Percentiles rank a stretch among this genome's conserved stretches.
phyloP scores from a whole-genome alignment of 2,329 filamentous ascomycete species.

The Rhexocercosporidium sp. region DNA sequence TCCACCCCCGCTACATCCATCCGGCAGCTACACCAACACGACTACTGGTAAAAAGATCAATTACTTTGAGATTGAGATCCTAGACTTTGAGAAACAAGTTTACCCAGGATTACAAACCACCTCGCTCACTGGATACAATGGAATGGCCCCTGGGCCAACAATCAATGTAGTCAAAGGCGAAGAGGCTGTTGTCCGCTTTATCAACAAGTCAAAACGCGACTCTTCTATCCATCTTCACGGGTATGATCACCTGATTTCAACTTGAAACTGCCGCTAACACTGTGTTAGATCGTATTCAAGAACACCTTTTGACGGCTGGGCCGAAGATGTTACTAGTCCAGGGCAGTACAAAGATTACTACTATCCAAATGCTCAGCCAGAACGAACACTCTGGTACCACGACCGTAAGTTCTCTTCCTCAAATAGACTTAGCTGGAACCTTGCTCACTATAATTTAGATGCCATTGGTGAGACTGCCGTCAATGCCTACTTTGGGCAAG shows the following conservation, averaged over 20 bases:
- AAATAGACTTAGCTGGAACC: neutral
- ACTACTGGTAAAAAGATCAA: slow-evolving; percentile 43
- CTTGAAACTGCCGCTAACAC: neutral
- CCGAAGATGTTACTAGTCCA: slow-evolving; percentile 55
- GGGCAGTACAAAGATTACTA: slow-evolving; percentile 67
- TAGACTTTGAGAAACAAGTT: slow-evolving; percentile 47
- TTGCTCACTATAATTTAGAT: neutral
- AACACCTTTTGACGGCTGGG: slow-evolving; percentile 58
- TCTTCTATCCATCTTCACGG: slow-evolving; percentile 45
- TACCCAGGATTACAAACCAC: slow-evolving; percentile 50
- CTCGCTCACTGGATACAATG: slow-evolving; percentile 56
- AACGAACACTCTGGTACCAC: slow-evolving; percentile 63
- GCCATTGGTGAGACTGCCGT: slow-evolving; percentile 50
- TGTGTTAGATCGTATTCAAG: slow-evolving; percentile 44
- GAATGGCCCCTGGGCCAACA: slow-evolving; percentile 58
- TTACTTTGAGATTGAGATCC: slow-evolving; percentile 53
- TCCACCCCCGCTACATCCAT: slow-evolving; percentile 21
- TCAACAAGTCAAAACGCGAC: slow-evolving; percentile 45
- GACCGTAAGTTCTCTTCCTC: slow-evolving; percentile 34
- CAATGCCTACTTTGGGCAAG: slow-evolving; percentile 62
- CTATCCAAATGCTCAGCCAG: slow-evolving; percentile 61
- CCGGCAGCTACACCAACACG: slow-evolving; percentile 26
- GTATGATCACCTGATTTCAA: slow-evolving; percentile 38
- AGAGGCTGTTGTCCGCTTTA: slow-evolving; percentile 59
- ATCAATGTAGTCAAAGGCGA: slow-evolving; percentile 49